Evolutionary conservation across 306 rosid species (phyloP).

Genomic region (Cicer pinnatifidum): DNA sequence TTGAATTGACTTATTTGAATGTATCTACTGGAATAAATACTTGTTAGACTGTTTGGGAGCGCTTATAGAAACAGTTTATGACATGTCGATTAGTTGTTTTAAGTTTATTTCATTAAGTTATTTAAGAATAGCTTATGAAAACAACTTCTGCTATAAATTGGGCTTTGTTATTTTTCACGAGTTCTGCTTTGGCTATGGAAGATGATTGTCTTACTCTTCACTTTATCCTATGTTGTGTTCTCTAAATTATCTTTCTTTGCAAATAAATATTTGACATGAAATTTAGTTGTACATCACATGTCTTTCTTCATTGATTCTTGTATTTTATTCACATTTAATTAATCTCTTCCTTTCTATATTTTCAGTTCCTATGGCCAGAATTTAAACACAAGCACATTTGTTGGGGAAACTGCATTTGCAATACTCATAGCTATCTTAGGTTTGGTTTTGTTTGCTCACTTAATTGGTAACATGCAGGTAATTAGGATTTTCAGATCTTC

Average conservation of each 20-base stretch:
- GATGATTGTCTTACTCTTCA: constrained; percentile 7
- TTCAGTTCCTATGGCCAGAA: constrained; percentile 83
- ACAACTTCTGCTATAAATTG: too few relatives aligned
- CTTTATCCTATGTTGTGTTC: constrained; percentile 1
- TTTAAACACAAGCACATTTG: constrained; percentile 66
- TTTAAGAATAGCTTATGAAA: too few relatives aligned
- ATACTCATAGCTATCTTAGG: constrained; percentile 80
- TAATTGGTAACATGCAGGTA: constrained; percentile 99
- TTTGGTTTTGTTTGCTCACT: constrained; percentile 85
- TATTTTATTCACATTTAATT: constrained; percentile 37
- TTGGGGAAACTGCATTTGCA: constrained; percentile 85
- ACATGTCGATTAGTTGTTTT: too few relatives aligned
- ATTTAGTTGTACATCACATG: constrained; percentile 25
- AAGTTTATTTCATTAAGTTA: too few relatives aligned
- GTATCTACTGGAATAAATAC: too few relatives aligned
- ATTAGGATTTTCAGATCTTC: constrained; percentile 18
- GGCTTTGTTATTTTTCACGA: not conserved
- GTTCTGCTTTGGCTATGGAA: constrained; percentile 12
- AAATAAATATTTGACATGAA: constrained; percentile 25
- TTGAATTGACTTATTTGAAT: too few relatives aligned
- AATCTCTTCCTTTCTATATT: constrained; percentile 31
- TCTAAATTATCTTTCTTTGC: constrained; percentile 11
- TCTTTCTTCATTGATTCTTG: constrained; percentile 16
- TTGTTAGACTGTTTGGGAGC: too few relatives aligned
- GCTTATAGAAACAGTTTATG: too few relatives aligned